Evolutionary conservation across 371 early-diverging fungal genomes (phyloP).

Genomic region (Globomyces sp.): DNA sequence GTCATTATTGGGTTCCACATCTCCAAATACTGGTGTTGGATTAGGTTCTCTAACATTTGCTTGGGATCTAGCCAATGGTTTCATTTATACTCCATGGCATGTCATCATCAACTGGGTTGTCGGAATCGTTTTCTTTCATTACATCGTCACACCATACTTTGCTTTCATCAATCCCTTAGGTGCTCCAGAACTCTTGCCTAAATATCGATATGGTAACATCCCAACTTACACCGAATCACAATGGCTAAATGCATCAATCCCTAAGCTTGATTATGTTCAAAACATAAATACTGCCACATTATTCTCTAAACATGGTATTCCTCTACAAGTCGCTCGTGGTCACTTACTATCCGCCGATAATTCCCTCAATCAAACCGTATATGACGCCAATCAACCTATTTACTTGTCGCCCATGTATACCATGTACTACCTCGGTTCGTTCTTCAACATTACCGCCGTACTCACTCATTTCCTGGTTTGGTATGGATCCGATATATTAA

Average conservation of each 20-base stretch:
- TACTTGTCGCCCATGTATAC: slow-evolving; percentile 19
- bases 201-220: too few species aligned
- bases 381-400: background rate
- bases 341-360: background rate
- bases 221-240: too few species aligned
- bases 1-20: slow-evolving; percentile 32
- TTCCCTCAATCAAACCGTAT: background rate
- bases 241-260: too few species aligned
- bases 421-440: slow-evolving; percentile 25
- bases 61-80: slow-evolving; percentile 47
- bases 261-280: too few species aligned
- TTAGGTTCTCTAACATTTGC: slow-evolving; percentile 67
- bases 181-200: background rate
- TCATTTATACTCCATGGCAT: background rate
- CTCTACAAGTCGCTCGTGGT: background rate
- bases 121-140: slow-evolving; percentile 66
- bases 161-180: slow-evolving; percentile 60
- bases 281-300: background rate
- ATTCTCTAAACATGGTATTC: background rate
- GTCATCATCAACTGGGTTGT: slow-evolving; percentile 35
- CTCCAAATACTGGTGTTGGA: slow-evolving; percentile 52
- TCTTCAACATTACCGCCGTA: slow-evolving; percentile 28
- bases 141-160: slow-evolving; percentile 71
- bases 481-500: slow-evolving; percentile 35
- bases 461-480: slow-evolving; percentile 32